Percentiles rank a stretch among this genome's conserved stretches.
Evolutionary conservation across 1,139 yeast species (phyloP).

Genomic region (Hanseniaspora uvarum): DNA sequence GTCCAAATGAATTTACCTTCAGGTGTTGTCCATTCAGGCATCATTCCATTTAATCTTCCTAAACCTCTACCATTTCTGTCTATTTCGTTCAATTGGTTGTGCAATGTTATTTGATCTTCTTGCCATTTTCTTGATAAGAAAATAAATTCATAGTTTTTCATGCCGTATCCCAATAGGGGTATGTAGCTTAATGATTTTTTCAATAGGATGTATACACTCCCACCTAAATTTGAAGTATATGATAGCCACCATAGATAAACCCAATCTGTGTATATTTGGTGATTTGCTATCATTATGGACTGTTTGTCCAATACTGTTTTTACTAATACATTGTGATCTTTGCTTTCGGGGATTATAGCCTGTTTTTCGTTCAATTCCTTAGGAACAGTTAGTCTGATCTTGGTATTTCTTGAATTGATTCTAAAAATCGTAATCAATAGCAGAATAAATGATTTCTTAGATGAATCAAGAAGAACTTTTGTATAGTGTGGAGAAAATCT

Average conservation of each 20-base stretch:
- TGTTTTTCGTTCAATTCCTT: not conserved
- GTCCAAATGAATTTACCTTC: constrained; percentile 29
- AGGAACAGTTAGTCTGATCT: constrained; percentile 26
- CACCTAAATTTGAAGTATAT: constrained; percentile 55
- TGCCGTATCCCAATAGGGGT: constrained; percentile 81
- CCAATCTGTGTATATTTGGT: constrained; percentile 95
- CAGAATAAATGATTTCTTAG: constrained; percentile 28
- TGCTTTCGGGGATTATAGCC: not conserved
- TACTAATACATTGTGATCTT: constrained; percentile 20
- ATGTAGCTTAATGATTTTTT: constrained; percentile 65
- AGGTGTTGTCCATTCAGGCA: constrained; percentile 24
- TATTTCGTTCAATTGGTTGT: constrained; percentile 45
- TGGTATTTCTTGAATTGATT: constrained; percentile 28
- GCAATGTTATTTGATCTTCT: constrained; percentile 51
- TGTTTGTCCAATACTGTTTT: constrained; percentile 23
- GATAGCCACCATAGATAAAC: constrained; percentile 80
- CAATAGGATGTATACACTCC: constrained; percentile 59
- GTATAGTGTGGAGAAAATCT: constrained; percentile 19
- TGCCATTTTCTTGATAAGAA: constrained; percentile 77
- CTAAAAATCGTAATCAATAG: constrained; percentile 26
- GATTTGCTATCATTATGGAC: constrained; percentile 53
- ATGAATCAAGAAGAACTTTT: constrained; percentile 24
- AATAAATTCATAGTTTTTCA: constrained; percentile 68
- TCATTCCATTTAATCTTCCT: constrained; percentile 45
- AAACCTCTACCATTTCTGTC: constrained; percentile 40